phyloP scores from a whole-genome alignment of 441 rosid species.

The Isatis lusitanica region DNA sequence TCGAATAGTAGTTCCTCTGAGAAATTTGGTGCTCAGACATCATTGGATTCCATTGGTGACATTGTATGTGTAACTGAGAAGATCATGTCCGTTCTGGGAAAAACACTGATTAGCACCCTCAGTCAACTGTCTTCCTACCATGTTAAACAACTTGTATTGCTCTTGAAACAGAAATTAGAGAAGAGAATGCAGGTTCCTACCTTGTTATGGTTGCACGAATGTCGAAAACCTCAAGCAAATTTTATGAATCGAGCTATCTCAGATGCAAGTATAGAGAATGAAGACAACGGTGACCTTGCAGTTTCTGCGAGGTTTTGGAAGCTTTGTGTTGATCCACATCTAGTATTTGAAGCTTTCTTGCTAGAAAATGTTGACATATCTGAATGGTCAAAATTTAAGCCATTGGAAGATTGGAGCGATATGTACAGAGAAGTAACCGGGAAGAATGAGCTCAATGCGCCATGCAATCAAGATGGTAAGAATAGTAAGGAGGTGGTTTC shows the following conservation, averaged over 20 bases:
- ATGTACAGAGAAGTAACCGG: slow-evolving; percentile 42
- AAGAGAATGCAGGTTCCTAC: slow-evolving; percentile 53
- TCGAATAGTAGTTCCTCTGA: slow-evolving; percentile 40
- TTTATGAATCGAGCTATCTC: slow-evolving; percentile 40
- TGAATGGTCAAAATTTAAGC: slow-evolving; percentile 44
- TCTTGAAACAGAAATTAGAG: slow-evolving; percentile 59
- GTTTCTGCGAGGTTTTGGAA: slow-evolving; percentile 58
- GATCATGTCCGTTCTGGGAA: slow-evolving; percentile 48
- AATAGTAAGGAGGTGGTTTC: slow-evolving; percentile 38
- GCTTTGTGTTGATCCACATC: slow-evolving; percentile 63
- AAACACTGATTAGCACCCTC: slow-evolving; percentile 48
- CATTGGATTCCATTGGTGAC: slow-evolving; percentile 44
- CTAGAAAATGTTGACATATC: slow-evolving; percentile 58
- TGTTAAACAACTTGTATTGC: slow-evolving; percentile 50
- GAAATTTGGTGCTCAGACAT: slow-evolving; percentile 36
- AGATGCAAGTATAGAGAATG: slow-evolving; percentile 39
- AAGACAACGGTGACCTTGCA: slow-evolving; percentile 43
- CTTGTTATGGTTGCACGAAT: slow-evolving; percentile 66
- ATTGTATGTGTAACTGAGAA: slow-evolving; percentile 41
- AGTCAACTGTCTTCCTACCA: slow-evolving; percentile 74
- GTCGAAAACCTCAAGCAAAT: slow-evolving; percentile 46
- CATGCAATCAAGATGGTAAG: slow-evolving; percentile 44
- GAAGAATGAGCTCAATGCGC: slow-evolving; percentile 42
- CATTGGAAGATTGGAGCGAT: slow-evolving; percentile 58
- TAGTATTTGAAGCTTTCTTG: slow-evolving; percentile 61